Base-by-base conservation (phyloP, 192 early-diverging fungal species). In the Diversispora epigaea region DNA sequence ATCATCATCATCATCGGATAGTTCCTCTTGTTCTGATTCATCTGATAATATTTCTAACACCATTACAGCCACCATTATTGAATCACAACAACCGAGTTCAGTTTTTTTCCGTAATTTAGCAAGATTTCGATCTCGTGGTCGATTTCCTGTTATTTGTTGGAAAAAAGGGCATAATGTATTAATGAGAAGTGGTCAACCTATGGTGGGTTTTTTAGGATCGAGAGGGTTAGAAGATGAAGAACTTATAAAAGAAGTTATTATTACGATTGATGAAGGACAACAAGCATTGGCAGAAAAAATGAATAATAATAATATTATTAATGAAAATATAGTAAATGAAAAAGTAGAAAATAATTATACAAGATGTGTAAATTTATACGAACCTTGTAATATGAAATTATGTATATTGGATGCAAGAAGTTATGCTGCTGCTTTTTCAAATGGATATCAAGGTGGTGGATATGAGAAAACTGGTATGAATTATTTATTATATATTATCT, bases 141-240 rank as follows among this genome's bases (percentile, higher is more conserved):
- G 82, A 1, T 83, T 83, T 56, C 82, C 82, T 9, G 43, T 83
- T 39, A 62, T 83, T 25, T 79, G 78, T 62, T 83, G 82, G 82
- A 83, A 77, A 45, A 60, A 73, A 54, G 78, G 78, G 9, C 77
- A 72, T 39, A 68, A 79, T 45, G 74, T 83, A 15, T 63, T 83
- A 11, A 77, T 83, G 82, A 57, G 82, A 21, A 80, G 82, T 9
- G 77, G 78, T 5, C 82, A 83, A 55, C 82, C 82, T 9, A 83
- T 83, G 82, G 79, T 80, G 11, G 79, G 79, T 3, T 71, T 83
- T 21, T 68, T 80, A 15, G 78, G 79, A n/a, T 67, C 78, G 41
- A 77, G 82, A 70, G 82, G 82, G 4, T 50, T 74, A 14, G 79
- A 80, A 57, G 82, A 83, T 55, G 82, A 83, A 44, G 22, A 73